Base-by-base conservation (phyloP, 2,329 filamentous ascomycete genomes). In the Ambrosiella xylebori region DNA sequence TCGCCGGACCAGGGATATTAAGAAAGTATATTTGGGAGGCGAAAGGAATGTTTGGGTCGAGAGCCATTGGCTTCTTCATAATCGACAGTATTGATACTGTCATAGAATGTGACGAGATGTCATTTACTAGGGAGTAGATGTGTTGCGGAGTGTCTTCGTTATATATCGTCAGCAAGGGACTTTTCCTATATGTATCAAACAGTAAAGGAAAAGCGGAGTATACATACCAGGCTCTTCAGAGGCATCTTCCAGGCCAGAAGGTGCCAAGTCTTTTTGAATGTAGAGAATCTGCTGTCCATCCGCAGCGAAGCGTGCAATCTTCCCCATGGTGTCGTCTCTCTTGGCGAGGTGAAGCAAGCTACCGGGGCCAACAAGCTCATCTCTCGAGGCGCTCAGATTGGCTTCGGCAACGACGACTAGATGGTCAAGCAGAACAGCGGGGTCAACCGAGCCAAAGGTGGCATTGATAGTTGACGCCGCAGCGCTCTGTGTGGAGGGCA, bases 241-340 rank as follows among this genome's bases (percentile, higher is more conserved):
- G 50, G 73, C 77, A 62, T 80, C 76, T 59, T 77, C 72, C 45
- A 73, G 66, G 58, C 76, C 69, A 54, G 75, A 74, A 62, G 76
- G 73, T 57, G 78, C 71, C 63, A 84, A 68, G 67, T 91, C 88
- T 72, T 96, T 95, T 68, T 93, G 86, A 62, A 96, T 84, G 71
- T 97, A 97, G 62, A 98, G 75, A 58, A 86, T 88, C 62, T 85
- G 82, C 72, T 95, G 88, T 60, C 85, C 78, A 71, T 98, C 94
- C 61, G 83, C 82, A 60, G 89, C 89, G 71, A 97, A 97, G 65
- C 90, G 85, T 64, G 82, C 82, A 71, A 91, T 96, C 73, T 88
- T 81, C 68, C 89, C 83, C 59, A 95, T 73, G 6, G 93, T 96
- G 65, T 97, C 91, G 57, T 77, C 73, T 64, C 88, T 79, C 64